These are phyloP conservation scores for Salix caprea DNA, from an alignment of 345 rosid genomes.

Conservation along the genomic window DNA sequence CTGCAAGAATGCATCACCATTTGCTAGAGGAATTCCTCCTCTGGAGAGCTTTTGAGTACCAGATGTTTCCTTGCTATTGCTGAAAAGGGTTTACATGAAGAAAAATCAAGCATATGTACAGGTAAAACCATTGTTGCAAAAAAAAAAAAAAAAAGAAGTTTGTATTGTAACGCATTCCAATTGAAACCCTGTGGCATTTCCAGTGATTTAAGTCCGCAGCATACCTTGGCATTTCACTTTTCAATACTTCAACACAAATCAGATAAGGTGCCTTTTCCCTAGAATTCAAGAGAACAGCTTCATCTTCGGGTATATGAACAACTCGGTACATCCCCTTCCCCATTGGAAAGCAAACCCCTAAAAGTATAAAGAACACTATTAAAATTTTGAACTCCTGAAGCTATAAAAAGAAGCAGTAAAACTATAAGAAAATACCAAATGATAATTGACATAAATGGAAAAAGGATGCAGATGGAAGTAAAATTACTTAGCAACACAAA, in stretches of 20 bases:
- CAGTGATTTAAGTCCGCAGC: neutral
- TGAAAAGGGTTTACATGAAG: conserved; percentile 22
- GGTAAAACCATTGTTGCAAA: neutral
- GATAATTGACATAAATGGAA: neutral
- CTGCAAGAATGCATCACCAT: conserved; percentile 89
- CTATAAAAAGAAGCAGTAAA: neutral
- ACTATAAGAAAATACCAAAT: neutral
- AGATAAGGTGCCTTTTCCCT: conserved; percentile 99
- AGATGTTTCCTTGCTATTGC: conserved; percentile 66
- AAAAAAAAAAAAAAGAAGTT: neutral
- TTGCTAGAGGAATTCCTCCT: conserved; percentile 98
- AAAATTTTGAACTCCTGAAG: neutral
- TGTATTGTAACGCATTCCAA: neutral
- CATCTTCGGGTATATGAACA: conserved; percentile 96
- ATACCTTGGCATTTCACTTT: conserved; percentile 77
- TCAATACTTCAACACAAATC: conserved; percentile 86
- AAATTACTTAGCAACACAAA: neutral
- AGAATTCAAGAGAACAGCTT: conserved; percentile 94
- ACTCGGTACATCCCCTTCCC: conserved; percentile 93
- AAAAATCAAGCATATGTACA: conserved; percentile 15
- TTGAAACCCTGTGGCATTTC: neutral
- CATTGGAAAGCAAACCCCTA: conserved; percentile 98
- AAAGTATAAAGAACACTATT: conserved; percentile 19
- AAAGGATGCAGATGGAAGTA: neutral
- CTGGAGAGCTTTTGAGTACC: conserved; percentile 82